Evolutionary conservation across 345 rosid species (phyloP).

Genomic region (Acer campestre): DNA sequence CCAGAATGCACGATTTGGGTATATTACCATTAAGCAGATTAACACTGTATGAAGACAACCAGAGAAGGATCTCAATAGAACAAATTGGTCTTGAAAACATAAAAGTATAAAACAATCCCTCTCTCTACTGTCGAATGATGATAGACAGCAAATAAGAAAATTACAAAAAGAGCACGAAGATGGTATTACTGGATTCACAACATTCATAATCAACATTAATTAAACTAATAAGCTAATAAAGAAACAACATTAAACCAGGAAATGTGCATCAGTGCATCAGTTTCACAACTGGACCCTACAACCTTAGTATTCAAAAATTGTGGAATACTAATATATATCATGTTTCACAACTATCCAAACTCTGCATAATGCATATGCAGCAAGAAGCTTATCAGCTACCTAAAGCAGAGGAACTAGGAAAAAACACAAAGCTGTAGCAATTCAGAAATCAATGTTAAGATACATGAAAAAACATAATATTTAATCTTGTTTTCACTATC

Average conservation of each 20-base stretch:
- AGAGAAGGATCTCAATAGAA: not conserved
- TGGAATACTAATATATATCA: not conserved
- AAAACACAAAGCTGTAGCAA: not conserved
- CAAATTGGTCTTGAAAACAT: not conserved
- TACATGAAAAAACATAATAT: not conserved
- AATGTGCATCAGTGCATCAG: too few relatives aligned
- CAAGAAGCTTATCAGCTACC: not conserved
- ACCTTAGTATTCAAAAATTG: not conserved
- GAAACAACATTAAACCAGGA: too few relatives aligned
- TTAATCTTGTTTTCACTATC: not conserved
- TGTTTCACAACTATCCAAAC: not conserved
- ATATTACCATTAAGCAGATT: not conserved
- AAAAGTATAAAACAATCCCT: not conserved
- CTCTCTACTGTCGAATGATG: not conserved
- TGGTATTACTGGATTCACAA: too few relatives aligned
- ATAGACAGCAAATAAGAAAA: too few relatives aligned
- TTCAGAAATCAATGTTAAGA: not conserved
- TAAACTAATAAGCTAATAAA: too few relatives aligned
- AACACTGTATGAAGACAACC: not conserved
- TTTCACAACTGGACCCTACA: too few relatives aligned
- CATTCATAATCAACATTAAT: too few relatives aligned
- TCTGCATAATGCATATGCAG: not conserved
- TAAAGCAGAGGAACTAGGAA: not conserved
- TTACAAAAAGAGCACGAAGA: too few relatives aligned
- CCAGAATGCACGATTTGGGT: not conserved